A percentile compares a stretch with the other conserved stretches of the same genome.
Conservation (phyloP, 257 asterid species). For the Cruciata laevipes region DNA sequence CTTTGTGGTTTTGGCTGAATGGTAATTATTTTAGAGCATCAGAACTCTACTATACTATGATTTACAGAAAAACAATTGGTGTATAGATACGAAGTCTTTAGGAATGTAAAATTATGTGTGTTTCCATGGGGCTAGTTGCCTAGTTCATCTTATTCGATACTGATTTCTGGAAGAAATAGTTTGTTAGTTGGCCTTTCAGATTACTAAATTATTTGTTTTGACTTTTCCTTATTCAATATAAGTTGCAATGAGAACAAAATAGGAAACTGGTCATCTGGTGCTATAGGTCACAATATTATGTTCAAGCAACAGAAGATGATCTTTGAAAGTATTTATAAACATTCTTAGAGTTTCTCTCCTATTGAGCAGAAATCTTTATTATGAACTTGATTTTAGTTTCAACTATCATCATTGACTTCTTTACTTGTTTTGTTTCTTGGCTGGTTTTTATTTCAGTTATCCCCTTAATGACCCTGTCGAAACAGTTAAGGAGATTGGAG, state of each 20-base stretch:
- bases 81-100: neutral
- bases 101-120: neutral
- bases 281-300: neutral
- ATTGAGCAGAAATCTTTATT: neutral
- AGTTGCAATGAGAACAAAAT: neutral
- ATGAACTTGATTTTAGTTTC: neutral
- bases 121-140: neutral
- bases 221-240: neutral
- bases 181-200: neutral
- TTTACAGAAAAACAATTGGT: neutral
- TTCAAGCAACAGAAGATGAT: neutral
- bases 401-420: conserved; percentile 10
- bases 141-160: neutral
- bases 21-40: neutral
- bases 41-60: neutral
- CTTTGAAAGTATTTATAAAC: neutral
- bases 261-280: neutral
- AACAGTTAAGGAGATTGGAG: conserved; percentile 69
- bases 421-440: conserved; percentile 12
- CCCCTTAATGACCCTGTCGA: conserved; percentile 95
- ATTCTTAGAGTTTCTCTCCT: neutral
- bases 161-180: neutral
- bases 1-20: neutral
- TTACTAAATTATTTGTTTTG: neutral
- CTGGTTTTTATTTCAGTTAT: conserved; percentile 52